Conservation (phyloP, 495 filamentous ascomycete species). For the Penicillium manginii region DNA sequence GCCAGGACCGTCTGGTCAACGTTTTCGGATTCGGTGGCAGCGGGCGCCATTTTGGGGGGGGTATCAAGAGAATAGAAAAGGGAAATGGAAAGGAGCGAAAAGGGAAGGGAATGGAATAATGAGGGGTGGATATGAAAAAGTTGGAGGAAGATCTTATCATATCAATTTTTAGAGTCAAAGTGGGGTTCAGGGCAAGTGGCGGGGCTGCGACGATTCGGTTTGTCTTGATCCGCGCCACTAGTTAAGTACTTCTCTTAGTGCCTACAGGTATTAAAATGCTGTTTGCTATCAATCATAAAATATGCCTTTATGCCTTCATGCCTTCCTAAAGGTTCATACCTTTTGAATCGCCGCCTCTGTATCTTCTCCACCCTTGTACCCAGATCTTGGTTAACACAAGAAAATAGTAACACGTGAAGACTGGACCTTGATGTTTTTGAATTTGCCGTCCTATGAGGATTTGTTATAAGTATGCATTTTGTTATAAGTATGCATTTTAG, state of each 20-base stretch:
- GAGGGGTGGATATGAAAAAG: slow-evolving; percentile 15
- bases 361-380: slow-evolving; percentile 4
- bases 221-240: slow-evolving; percentile 14
- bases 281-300: no score
- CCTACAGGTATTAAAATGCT: no score
- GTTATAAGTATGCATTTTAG: no score
- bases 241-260: no score
- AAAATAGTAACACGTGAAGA: slow-evolving; percentile 1
- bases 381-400: slow-evolving; percentile 12
- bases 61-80: background rate
- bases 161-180: slow-evolving; percentile 32
- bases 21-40: slow-evolving; percentile 26
- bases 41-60: slow-evolving; percentile 20
- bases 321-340: no score
- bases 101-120: background rate
- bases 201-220: slow-evolving; percentile 30
- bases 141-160: slow-evolving; percentile 30
- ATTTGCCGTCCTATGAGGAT: slow-evolving; percentile 63
- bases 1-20: slow-evolving; percentile 48
- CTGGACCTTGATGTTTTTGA: slow-evolving; percentile 64
- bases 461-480: no score
- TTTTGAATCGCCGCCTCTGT: slow-evolving; percentile 5
- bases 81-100: background rate
- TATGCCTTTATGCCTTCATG: no score
- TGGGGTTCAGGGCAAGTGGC: slow-evolving; percentile 23